phyloP scores from a whole-genome alignment of 2,329 filamentous ascomycete species.

The Venturia aucupariae region DNA sequence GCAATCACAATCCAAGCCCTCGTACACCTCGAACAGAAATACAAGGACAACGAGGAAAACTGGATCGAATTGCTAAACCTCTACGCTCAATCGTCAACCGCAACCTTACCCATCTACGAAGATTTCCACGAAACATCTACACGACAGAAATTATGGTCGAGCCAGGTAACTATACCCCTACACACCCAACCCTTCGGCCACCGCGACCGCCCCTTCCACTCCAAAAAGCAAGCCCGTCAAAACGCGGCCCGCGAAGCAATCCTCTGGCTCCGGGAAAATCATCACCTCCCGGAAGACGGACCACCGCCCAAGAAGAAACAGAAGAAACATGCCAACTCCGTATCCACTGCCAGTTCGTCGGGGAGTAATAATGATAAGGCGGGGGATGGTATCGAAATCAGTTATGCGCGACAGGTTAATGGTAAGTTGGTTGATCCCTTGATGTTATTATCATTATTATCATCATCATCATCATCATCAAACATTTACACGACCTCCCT shows the following conservation, averaged over 20 bases:
- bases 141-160: neutral
- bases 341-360: neutral
- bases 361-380: too few relatives aligned
- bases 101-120: neutral
- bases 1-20: neutral
- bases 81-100: neutral
- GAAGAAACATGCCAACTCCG: neutral
- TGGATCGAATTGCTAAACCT: neutral
- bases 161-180: neutral
- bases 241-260: conserved; percentile 8
- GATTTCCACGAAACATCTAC: neutral
- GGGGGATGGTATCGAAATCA: neutral
- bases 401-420: neutral
- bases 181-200: neutral
- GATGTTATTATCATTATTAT: too few relatives aligned
- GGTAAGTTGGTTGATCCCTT: too few relatives aligned
- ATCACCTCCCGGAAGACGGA: neutral
- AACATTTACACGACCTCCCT: too few relatives aligned
- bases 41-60: neutral
- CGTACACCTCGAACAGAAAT: neutral
- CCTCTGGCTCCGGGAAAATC: conserved; percentile 1
- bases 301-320: neutral
- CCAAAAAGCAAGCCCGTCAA: conserved; percentile 5
- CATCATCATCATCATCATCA: too few relatives aligned
- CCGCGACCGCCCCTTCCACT: conserved; percentile 2